These are phyloP conservation scores for Pichia membranifaciens DNA, from an alignment of 805 yeast species.

Conservation along the genomic window DNA sequence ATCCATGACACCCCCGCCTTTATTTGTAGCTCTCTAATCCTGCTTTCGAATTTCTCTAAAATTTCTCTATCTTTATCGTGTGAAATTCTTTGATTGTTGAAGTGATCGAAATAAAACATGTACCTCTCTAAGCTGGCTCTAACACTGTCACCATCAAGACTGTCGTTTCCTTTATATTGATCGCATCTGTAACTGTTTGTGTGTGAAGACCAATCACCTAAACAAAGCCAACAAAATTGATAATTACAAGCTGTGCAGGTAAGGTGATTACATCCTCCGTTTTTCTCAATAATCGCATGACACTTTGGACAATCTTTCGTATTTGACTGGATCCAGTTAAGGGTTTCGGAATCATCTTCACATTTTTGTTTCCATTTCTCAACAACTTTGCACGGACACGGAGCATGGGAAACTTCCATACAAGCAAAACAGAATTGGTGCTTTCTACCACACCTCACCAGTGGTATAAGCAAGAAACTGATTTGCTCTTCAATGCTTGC, in stretches of 20 bases:
- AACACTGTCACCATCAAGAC: conserved; percentile 36
- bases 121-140: conserved; percentile 47
- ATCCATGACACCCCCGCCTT: conserved; percentile 69
- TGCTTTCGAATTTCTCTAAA: conserved; percentile 54
- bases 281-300: conserved; percentile 72
- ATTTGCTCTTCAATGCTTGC: conserved; percentile 24
- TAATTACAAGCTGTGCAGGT: conserved; percentile 67
- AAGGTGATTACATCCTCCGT: conserved; percentile 98
- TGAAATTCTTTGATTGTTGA: conserved; percentile 69
- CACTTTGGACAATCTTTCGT: conserved; percentile 88
- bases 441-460: conserved; percentile 58
- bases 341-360: conserved; percentile 80
- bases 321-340: conserved; percentile 78
- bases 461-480: conserved; percentile 41
- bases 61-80: conserved; percentile 64
- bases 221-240: conserved; percentile 94
- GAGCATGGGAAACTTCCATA: conserved; percentile 65
- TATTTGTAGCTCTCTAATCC: conserved; percentile 62
- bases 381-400: conserved; percentile 72
- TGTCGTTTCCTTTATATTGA: conserved; percentile 41
- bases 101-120: conserved; percentile 68
- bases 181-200: conserved; percentile 59
- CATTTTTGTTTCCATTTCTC: conserved; percentile 73
- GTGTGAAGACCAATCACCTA: conserved; percentile 70
- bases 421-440: conserved; percentile 81